Evolutionary conservation across 345 rosid genomes (phyloP).

Genomic region (Salix purpurea): DNA sequence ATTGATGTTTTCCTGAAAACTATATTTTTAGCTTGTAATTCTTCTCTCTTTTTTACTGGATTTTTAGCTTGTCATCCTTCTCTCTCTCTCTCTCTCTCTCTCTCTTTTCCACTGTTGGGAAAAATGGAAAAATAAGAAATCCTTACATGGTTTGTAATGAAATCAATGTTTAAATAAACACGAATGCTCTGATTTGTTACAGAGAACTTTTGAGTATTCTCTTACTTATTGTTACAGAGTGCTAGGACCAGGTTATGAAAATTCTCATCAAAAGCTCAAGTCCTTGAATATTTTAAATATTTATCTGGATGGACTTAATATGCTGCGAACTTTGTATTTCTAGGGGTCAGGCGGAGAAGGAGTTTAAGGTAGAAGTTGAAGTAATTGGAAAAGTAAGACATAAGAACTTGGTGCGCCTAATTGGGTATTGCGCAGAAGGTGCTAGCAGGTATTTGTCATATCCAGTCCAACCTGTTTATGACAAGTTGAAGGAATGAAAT

Average conservation of each 20-base stretch:
- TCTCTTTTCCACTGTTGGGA: neutral
- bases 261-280: neutral
- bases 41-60: neutral
- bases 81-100: neutral
- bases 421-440: slow-evolving; percentile 88
- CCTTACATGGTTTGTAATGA: neutral
- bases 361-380: slow-evolving; percentile 92
- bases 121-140: neutral
- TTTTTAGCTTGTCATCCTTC: neutral
- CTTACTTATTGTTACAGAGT: neutral
- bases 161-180: neutral
- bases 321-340: slow-evolving; percentile 1
- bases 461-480: neutral
- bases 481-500: neutral
- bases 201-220: neutral
- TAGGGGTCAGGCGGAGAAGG: slow-evolving; percentile 97
- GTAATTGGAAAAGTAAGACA: slow-evolving; percentile 96
- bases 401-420: slow-evolving; percentile 85
- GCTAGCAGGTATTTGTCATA: slow-evolving; percentile 54
- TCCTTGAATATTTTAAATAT: neutral
- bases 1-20: neutral
- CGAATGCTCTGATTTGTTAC: neutral
- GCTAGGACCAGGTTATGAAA: neutral
- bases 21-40: neutral
- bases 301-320: neutral